Base-by-base conservation (phyloP, 192 early-diverging fungal species). In the Entophlyctis luteolus region DNA sequence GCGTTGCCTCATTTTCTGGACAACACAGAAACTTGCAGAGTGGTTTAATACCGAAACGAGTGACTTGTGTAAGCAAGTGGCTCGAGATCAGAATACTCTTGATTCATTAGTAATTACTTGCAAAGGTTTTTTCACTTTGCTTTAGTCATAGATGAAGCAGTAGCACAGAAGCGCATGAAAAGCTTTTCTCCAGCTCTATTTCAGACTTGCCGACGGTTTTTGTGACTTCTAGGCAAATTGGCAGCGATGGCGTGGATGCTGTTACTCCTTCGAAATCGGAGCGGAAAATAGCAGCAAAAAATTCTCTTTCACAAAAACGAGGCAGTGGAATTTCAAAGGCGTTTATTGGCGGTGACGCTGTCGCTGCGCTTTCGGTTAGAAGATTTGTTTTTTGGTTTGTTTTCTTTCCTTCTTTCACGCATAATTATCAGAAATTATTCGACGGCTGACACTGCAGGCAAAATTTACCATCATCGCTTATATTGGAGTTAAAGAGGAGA, bases 1-100 rank as follows among this genome's bases (percentile, higher is more conserved):
- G 10, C 55, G 18, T 56, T 8, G 34, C 27, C 27, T 6, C 20
- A 8, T 0, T 27, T 0, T 18, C 12, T 63, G 6, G 22, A 42
- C 27, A 12, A 2, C 0, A 18, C 20, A 63, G 62, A 63, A 63
- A 50, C 32, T 63, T 6, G 34, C 33, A 4, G 47, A 48, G 18
- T 31, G 32, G 36, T 63, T 63, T 42, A n/a, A 29, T 3, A 63
- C 48, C 18, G 62, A 63, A 49, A 32, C 47, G 22, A 28, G 10
- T 18, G 18, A 31, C 29, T 42, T 63, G 22, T 23, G 23, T 0
- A 63, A 49, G 47, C 47, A 63, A 63, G 62, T 28, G 20, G 47
- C 20, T 14, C 48, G 8, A 6, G 62, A 63, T 49, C 4, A 22
- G 14, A 29, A 28, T 29, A 50, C 36, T 5, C 50, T 63, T 25